Base-by-base conservation (phyloP, 2,329 filamentous ascomycete species). In the Pestalotiopsis sp. region DNA sequence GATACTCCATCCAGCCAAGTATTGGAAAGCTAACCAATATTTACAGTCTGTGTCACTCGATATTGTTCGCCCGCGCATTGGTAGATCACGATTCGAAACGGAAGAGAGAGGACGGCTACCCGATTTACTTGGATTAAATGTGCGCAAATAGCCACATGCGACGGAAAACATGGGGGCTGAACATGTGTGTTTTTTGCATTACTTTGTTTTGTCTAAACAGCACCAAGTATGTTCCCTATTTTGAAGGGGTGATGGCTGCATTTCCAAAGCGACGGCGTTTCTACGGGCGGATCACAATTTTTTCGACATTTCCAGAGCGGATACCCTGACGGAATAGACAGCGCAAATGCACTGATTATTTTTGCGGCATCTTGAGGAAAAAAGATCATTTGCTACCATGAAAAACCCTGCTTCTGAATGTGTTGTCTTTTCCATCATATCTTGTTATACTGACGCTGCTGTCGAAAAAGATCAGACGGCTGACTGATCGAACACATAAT, bases 271-370 rank as follows among this genome's bases (percentile, higher is more conserved):
- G 60, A 48, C 40, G 60, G 60, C 60, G 60, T 63, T 63, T 61
- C 38, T n/a, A 35, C 24, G 35, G 60, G 38, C 35, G 26, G 38
- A 58, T 58, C 60, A 48, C 48, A 26, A 61, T 38, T 38, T 61
- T 61, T 20, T 39, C 35, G 26, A 17, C n/a, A 61, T 61, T 35
- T 35, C 14, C 30, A 63, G 60, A 63, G 60, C 60, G 60, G 60
- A 63, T 63, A 63, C 60, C 60, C 60, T 44, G 60, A 20, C 38
- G 30, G 30, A 44, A 58, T 63, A 63, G 60, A 63, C 26, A 61
- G 58, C 58, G 30, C 30, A 35, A 39, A 61, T 39, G n/a, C 30
- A 35, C 35, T 35, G 24, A 22, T 44, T 14, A 52, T 52, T 52
- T 52, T n/a, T 52, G 44, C 44, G 44, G 17, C 44, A 52, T 52